phyloP scores from a whole-genome alignment of 1,139 yeast species.

The Candida sp. region DNA sequence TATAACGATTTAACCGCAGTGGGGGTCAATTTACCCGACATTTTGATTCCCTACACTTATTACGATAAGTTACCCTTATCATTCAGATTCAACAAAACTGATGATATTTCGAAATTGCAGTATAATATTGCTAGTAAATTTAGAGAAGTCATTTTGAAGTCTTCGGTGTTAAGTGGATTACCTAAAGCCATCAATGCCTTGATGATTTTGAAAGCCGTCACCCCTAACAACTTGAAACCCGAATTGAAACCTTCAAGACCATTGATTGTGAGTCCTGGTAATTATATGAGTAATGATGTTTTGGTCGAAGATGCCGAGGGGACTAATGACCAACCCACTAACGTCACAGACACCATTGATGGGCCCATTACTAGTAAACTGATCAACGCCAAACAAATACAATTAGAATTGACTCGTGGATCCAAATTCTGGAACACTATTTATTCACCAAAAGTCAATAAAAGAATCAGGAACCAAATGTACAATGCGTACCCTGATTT shows the following conservation, averaged over 20 bases:
- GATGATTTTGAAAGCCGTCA: constrained; percentile 58
- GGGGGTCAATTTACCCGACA: constrained; percentile 44
- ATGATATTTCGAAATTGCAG: constrained; percentile 37
- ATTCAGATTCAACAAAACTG: constrained; percentile 25
- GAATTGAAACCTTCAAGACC: constrained; percentile 26
- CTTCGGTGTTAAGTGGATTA: constrained; percentile 76
- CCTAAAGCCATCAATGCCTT: constrained; percentile 84
- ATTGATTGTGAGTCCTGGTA: constrained; percentile 30
- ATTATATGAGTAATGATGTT: constrained; percentile 33
- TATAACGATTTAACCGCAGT: constrained; percentile 39
- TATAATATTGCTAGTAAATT: constrained; percentile 50
- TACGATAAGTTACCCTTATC: constrained; percentile 37
- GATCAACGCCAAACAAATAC: constrained; percentile 24
- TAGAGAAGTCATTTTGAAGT: constrained; percentile 74
- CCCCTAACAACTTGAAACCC: constrained; percentile 51
- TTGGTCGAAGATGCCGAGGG: constrained; percentile 42
- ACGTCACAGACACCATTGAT: constrained; percentile 34
- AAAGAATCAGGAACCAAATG: constrained; percentile 66
- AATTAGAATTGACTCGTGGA: constrained; percentile 46
- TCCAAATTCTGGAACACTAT: constrained; percentile 70
- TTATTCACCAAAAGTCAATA: constrained; percentile 67
- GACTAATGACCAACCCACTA: constrained; percentile 13
- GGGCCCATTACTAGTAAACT: constrained; percentile 37
- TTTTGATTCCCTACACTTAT: constrained; percentile 39
- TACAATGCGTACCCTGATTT: constrained; percentile 79